phyloP scores from a whole-genome alignment of 495 filamentous ascomycete species.

The Neurospora terricola region DNA sequence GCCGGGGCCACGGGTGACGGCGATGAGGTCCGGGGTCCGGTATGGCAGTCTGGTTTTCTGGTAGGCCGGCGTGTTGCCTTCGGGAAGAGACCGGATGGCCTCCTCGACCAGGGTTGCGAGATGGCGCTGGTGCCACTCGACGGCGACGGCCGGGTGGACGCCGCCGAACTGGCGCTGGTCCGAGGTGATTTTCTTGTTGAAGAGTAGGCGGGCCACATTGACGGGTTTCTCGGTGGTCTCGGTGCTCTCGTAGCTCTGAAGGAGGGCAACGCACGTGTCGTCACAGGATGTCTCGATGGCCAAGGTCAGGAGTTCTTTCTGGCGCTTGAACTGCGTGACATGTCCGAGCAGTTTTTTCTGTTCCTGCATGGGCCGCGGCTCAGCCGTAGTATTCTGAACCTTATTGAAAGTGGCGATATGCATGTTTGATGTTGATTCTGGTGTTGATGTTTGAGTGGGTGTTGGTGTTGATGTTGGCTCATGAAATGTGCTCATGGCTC shows the following conservation, averaged over 20 bases:
- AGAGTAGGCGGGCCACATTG: conserved; percentile 49
- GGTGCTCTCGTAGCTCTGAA: conserved; percentile 33
- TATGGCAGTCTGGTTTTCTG: background rate
- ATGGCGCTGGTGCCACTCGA: conserved; percentile 60
- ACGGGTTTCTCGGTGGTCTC: conserved; percentile 5
- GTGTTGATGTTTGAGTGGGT: background rate
- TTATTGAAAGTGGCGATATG: background rate
- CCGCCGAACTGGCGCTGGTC: conserved; percentile 62
- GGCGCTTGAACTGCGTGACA: background rate
- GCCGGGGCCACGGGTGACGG: conserved; percentile 81
- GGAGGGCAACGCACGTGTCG: conserved; percentile 84
- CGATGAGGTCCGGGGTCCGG: conserved; percentile 64
- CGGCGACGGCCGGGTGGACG: conserved; percentile 65
- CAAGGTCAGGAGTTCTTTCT: conserved; percentile 49
- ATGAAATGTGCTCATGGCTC: background rate
- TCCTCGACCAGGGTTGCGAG: conserved; percentile 56
- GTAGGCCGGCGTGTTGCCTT: background rate
- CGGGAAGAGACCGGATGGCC: conserved; percentile 48
- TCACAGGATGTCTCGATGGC: conserved; percentile 97
- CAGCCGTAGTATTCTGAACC: background rate
- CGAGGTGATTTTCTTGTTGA: conserved; percentile 73
- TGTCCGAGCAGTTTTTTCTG: background rate
- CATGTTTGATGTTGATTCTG: background rate
- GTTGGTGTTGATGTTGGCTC: background rate
- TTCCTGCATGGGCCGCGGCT: background rate